These are phyloP conservation scores for Xylariaceae sp. DNA, from an alignment of 2,329 filamentous ascomycete genomes.

Conservation along the genomic window DNA sequence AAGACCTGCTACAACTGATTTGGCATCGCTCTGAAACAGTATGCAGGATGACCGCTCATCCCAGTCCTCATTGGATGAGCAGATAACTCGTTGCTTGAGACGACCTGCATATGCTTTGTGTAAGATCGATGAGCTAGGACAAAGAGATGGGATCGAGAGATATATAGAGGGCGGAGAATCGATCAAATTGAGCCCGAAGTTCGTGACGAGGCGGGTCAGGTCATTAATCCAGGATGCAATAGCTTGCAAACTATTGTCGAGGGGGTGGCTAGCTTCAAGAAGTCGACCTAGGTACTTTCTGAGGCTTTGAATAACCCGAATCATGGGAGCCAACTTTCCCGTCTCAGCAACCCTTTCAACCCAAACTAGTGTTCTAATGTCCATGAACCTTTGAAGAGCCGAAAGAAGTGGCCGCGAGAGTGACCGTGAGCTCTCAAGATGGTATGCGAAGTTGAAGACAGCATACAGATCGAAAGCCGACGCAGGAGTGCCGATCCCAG, in stretches of 20 bases:
- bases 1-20: neutral
- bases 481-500: neutral
- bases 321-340: constrained; percentile 1
- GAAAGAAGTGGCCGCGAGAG: neutral
- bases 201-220: constrained; percentile 2
- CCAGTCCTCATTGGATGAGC: constrained; percentile 2
- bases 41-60: constrained; percentile 7
- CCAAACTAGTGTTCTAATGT: neutral
- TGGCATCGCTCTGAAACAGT: neutral
- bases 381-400: neutral
- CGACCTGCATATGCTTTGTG: neutral
- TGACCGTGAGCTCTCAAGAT: neutral
- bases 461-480: constrained; percentile 1
- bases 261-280: neutral
- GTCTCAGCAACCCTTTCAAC: constrained; percentile 1
- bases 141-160: constrained; percentile 2
- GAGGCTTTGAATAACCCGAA: neutral
- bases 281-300: neutral
- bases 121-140: constrained; percentile 1
- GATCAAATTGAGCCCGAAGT: constrained; percentile 2
- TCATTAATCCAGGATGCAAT: neutral
- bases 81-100: neutral
- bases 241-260: neutral
- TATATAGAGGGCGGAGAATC: constrained; percentile 5
- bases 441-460: constrained; percentile 1